A percentile compares a stretch with the other conserved stretches of the same genome.
phyloP scores from a whole-genome alignment of 768 basidiomycete species.

The Gelatoporia subvermispora region DNA sequence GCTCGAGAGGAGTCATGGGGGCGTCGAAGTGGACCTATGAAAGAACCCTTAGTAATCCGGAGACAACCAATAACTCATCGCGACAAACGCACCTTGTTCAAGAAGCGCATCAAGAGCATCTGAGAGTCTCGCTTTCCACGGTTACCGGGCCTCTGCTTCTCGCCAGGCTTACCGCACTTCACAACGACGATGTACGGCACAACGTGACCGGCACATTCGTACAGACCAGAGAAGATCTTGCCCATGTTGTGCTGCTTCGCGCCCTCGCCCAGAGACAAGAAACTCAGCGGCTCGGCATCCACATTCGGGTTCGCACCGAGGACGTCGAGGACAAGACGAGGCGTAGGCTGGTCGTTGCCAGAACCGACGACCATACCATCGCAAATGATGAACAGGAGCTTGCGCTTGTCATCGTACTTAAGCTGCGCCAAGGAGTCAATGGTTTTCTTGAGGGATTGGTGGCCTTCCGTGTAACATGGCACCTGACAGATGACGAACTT shows the following conservation, averaged over 20 bases:
- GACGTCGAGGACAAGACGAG: constrained; percentile 94
- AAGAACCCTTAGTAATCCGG: not conserved
- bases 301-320: constrained; percentile 89
- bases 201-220: constrained; percentile 91
- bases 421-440: constrained; percentile 92
- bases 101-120: constrained; percentile 93
- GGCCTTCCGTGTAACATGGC: constrained; percentile 97
- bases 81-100: constrained; percentile 72
- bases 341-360: constrained; percentile 94
- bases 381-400: constrained; percentile 88
- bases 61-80: not conserved
- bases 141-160: constrained; percentile 91
- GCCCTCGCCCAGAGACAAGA: constrained; percentile 90
- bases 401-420: constrained; percentile 98
- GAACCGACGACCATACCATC: constrained; percentile 98
- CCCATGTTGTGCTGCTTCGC: constrained; percentile 97
- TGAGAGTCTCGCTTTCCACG: constrained; percentile 98
- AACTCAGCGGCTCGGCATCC: constrained; percentile 93
- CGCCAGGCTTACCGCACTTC: constrained; percentile 94
- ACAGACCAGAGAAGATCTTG: constrained; percentile 94
- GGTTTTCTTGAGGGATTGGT: constrained; percentile 74
- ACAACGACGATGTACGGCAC: constrained; percentile 91
- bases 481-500: constrained; percentile 98
- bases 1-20: constrained; percentile 93
- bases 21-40: constrained; percentile 89